phyloP scores from a whole-genome alignment of 768 basidiomycete genomes.

The Tylopilus plumbeoviolaceoides region DNA sequence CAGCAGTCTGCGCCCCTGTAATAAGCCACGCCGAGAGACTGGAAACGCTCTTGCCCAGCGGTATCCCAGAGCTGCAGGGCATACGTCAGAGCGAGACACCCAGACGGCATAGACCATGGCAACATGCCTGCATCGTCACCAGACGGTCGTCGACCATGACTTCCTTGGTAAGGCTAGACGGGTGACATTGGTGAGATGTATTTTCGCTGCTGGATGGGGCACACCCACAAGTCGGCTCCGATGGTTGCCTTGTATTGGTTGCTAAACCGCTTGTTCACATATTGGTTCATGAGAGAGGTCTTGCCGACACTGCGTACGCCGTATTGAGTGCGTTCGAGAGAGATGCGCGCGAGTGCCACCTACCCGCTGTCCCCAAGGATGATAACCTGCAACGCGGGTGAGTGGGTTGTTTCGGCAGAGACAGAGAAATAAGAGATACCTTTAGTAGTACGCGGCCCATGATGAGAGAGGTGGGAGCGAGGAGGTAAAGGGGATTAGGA shows the following conservation, averaged over 20 bases:
- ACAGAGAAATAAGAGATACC: conserved; percentile 38
- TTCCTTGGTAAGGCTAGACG: conserved; percentile 86
- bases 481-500: neutral
- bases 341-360: conserved; percentile 23
- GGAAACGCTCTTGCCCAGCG: conserved; percentile 99
- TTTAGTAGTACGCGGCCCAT: conserved; percentile 90
- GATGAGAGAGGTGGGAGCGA: neutral
- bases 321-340: conserved; percentile 1
- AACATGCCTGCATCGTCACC: conserved; percentile 94
- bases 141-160: conserved; percentile 97
- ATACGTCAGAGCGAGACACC: conserved; percentile 1
- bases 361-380: conserved; percentile 98
- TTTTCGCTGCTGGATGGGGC: conserved; percentile 7
- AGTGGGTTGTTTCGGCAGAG: neutral
- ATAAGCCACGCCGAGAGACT: conserved; percentile 97
- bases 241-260: conserved; percentile 99
- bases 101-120: neutral
- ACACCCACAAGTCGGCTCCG: conserved; percentile 88
- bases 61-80: conserved; percentile 94
- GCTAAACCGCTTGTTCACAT: conserved; percentile 99
- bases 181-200: conserved; percentile 6
- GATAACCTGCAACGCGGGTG: conserved; percentile 66
- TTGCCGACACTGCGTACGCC: conserved; percentile 76
- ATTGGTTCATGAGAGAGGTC: conserved; percentile 99
- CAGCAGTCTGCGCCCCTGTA: conserved; percentile 99